phyloP scores from a whole-genome alignment of 345 rosid genomes.

The Rubroshorea leprosula region DNA sequence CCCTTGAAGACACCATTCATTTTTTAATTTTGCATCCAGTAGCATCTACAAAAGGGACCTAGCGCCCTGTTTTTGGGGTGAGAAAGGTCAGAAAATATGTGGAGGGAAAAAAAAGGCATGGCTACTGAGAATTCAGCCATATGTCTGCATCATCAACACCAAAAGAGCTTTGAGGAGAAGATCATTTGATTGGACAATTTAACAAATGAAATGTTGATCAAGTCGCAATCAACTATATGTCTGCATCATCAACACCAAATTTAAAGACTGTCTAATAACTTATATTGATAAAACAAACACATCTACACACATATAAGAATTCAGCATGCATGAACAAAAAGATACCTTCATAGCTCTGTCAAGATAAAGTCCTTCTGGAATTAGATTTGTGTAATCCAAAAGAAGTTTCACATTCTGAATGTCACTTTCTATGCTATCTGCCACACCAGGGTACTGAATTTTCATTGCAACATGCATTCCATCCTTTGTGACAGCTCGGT shows the following conservation, averaged over 20 bases:
- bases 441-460: slow-evolving; percentile 99
- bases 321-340: not conserved
- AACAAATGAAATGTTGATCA: not conserved
- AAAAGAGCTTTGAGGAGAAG: not conserved
- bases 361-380: slow-evolving; percentile 87
- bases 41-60: not conserved
- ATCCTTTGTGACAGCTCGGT: slow-evolving; percentile 73
- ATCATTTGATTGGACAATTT: not conserved
- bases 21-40: not conserved
- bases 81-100: not conserved
- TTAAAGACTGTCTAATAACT: too few species aligned
- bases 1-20: too few species aligned
- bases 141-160: too few species aligned
- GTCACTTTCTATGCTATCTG: slow-evolving; percentile 91
- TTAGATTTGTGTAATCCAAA: slow-evolving; percentile 72
- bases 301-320: not conserved
- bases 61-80: not conserved
- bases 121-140: too few species aligned
- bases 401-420: slow-evolving; percentile 88
- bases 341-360: slow-evolving; percentile 91
- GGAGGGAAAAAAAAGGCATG: not conserved
- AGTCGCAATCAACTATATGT: slow-evolving; percentile 1
- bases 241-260: too few species aligned
- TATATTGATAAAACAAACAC: not conserved
- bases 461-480: slow-evolving; percentile 77